Percentiles rank a stretch among this genome's conserved stretches.
These are phyloP conservation scores for Poronia punctata DNA, from an alignment of 495 filamentous ascomycete species.

Conservation along the genomic window DNA sequence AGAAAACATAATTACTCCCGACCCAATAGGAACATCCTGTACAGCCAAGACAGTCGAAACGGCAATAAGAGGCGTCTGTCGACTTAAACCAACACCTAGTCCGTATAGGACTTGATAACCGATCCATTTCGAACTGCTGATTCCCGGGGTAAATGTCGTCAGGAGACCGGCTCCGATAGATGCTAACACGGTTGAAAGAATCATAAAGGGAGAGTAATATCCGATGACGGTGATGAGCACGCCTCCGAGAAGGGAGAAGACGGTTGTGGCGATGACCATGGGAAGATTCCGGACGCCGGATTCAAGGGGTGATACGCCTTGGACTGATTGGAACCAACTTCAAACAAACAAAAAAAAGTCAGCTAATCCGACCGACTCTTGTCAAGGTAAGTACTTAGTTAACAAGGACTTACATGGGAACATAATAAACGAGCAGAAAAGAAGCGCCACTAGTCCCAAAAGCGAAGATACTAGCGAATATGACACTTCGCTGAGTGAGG, in stretches of 20 bases:
- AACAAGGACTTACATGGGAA: not conserved
- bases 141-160: conserved; percentile 42
- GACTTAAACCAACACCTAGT: conserved; percentile 30
- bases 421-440: not conserved
- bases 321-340: conserved; percentile 63
- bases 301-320: conserved; percentile 40
- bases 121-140: conserved; percentile 40
- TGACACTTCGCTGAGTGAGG: conserved; percentile 33
- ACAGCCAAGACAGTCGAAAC: conserved; percentile 40
- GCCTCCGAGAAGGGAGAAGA: conserved; percentile 33
- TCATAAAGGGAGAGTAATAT: conserved; percentile 66
- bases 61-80: conserved; percentile 28
- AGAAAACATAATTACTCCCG: conserved; percentile 52
- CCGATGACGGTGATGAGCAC: conserved; percentile 20
- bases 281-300: conserved; percentile 44
- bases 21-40: conserved; percentile 52
- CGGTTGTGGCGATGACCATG: conserved; percentile 29
- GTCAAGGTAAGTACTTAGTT: conserved; percentile 32
- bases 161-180: conserved; percentile 60
- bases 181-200: conserved; percentile 46
- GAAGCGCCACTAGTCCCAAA: conserved; percentile 20
- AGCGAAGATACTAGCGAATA: conserved; percentile 21
- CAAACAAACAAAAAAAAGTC: conserved; percentile 47
- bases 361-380: not conserved
- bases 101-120: conserved; percentile 57